Base-by-base conservation (phyloP, 2,329 filamentous ascomycete species). In the Exophiala oligosperma region DNA sequence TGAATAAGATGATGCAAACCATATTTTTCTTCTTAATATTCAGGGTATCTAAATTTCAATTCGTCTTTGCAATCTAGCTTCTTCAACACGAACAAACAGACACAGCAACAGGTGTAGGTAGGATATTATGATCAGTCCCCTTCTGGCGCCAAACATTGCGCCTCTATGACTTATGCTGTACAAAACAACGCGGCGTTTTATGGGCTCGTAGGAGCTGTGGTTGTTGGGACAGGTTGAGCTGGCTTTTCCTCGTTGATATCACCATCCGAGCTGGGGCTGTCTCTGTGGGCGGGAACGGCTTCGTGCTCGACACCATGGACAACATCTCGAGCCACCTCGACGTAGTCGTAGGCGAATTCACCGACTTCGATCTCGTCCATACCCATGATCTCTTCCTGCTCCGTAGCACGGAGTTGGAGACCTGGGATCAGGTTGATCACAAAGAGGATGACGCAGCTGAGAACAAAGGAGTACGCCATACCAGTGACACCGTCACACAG, bases 331-430 rank as follows among this genome's bases (percentile, higher is more conserved):
- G 84, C 88, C 64, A 94, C 79, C 79, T 95, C 91, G 64, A 96
- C 90, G 68, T 95, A 96, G 74, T 96, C 92, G 73, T 96, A n/a
- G 17, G 60, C 60, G 91, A 92, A 72, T 94, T 96, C 92, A 72
- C 92, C 92, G 69, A 96, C 90, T 75, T 96, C 91, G 24, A 89
- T 87, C 68, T 96, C 92, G 62, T 85, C 83, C 41, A 86, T 68
- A 0, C 83, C 83, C 29, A 72, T 70, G 4, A 81, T 68, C 68
- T 85, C 83, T 6, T 78, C 80, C 54, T 84, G 81, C 55, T 84
- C 81, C 1, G 73, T 79, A 0, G 79, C 80, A 17, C 83, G 74
- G 1, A 86, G 71, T 57, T 83, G 80, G 58, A 84, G 74, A 0
- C 81, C 82, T 0, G 83, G 83, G 38, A 85, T 84, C 59, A 76